Evolutionary conservation across 768 basidiomycete genomes (phyloP).

Genomic region (Lactarius hatsudake): DNA sequence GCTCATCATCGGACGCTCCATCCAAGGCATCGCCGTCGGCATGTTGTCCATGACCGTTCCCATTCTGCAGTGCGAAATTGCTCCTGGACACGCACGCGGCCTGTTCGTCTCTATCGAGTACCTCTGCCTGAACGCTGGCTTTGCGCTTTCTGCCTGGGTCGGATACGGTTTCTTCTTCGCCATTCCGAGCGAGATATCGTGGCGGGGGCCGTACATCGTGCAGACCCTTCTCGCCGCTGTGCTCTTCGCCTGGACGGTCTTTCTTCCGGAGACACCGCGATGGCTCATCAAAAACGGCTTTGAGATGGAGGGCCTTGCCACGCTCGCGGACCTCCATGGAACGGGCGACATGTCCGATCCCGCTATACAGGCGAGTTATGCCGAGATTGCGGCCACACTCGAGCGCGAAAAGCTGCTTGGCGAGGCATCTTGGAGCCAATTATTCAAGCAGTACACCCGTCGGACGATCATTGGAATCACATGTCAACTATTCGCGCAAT

Average conservation of each 20-base stretch:
- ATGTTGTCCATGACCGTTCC: conserved; percentile 35
- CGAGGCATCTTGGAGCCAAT: conserved; percentile 44
- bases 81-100: conserved; percentile 41
- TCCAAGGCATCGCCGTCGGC: conserved; percentile 76
- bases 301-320: conserved; percentile 45
- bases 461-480: conserved; percentile 51
- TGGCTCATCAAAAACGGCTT: conserved; percentile 57
- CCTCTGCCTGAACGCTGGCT: conserved; percentile 50
- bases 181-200: conserved; percentile 46
- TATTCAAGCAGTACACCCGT: conserved; percentile 50
- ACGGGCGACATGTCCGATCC: conserved; percentile 45
- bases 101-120: conserved; percentile 55
- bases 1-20: conserved; percentile 61
- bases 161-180: conserved; percentile 50
- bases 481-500: conserved; percentile 51
- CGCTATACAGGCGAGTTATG: conserved; percentile 44
- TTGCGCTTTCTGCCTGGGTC: conserved; percentile 48
- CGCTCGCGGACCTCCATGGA: conserved; percentile 58
- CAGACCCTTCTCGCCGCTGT: conserved; percentile 50
- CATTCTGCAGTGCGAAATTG: conserved; percentile 28
- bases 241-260: conserved; percentile 46
- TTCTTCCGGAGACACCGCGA: conserved; percentile 51
- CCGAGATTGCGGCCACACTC: conserved; percentile 41
- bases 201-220: conserved; percentile 55
- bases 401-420: conserved; percentile 41